Percentiles rank a stretch among this genome's conserved stretches.
phyloP scores from a whole-genome alignment of 169 alveolate genomes.

The Condylostoma magnum region DNA sequence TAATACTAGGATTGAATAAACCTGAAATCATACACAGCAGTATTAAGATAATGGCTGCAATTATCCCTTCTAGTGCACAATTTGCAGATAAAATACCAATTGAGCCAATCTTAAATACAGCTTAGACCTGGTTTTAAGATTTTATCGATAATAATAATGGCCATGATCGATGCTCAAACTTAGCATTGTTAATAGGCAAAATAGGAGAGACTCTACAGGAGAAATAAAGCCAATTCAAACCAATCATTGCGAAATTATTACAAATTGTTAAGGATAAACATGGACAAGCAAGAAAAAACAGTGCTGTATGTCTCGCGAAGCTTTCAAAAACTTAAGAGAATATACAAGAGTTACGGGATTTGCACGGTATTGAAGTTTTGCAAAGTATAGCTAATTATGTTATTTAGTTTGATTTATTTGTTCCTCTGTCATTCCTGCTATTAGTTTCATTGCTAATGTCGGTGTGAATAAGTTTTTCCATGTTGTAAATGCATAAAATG shows the following conservation, averaged over 20 bases:
- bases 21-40: not conserved
- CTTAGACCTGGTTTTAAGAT: not conserved
- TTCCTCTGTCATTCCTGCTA: no score
- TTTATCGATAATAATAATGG: not conserved
- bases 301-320: conserved; percentile 79
- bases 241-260: conserved; percentile 50
- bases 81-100: not conserved
- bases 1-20: no score
- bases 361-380: conserved; percentile 82
- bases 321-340: conserved; percentile 61
- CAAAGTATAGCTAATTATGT: no score
- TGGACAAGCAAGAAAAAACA: conserved; percentile 80
- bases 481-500: not conserved
- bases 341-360: conserved; percentile 49
- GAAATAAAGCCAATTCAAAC: not conserved
- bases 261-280: conserved; percentile 65
- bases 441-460: not conserved
- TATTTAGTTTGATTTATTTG: no score
- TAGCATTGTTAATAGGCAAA: not conserved
- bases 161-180: not conserved
- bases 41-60: not conserved
- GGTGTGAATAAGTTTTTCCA: conserved; percentile 5
- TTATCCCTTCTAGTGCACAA: conserved; percentile 4
- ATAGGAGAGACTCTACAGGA: not conserved
- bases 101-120: not conserved